A percentile compares a stretch with the other conserved stretches of the same genome.
phyloP scores from a whole-genome alignment of 371 early-diverging fungal species.

The Fennellomyces sp. region DNA sequence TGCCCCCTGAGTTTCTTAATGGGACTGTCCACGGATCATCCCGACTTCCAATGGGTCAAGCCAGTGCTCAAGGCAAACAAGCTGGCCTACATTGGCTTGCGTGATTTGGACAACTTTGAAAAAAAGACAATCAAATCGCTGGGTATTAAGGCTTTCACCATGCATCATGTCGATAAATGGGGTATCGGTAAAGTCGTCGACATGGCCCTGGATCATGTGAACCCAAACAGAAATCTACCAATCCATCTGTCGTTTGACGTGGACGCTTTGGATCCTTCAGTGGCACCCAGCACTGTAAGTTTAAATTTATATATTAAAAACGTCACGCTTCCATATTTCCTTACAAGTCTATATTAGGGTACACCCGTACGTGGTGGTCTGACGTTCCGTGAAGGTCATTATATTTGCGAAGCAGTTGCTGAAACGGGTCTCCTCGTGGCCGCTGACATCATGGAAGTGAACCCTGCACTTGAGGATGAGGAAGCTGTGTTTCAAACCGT shows the following conservation, averaged over 20 bases:
- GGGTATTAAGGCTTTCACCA: conserved; percentile 91
- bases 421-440: conserved; percentile 92
- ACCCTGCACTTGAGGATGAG: conserved; percentile 84
- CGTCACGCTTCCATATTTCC: background rate
- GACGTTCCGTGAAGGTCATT: conserved; percentile 89
- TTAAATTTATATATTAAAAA: background rate
- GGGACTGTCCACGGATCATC: conserved; percentile 75
- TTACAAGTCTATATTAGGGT: conserved; percentile 33
- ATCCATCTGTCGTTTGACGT: conserved; percentile 72
- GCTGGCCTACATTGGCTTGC: conserved; percentile 95
- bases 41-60: conserved; percentile 85
- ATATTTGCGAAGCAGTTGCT: conserved; percentile 89
- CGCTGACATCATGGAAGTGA: conserved; percentile 94
- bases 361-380: conserved; percentile 98
- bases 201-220: conserved; percentile 91
- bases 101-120: conserved; percentile 92
- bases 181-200: conserved; percentile 94
- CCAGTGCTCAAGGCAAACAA: conserved; percentile 76
- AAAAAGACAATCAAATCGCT: conserved; percentile 80
- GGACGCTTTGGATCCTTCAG: conserved; percentile 14
- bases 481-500: conserved; percentile 80
- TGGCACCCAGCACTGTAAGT: conserved; percentile 50
- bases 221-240: conserved; percentile 79
- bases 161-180: conserved; percentile 96
- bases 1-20: conserved; percentile 93